Percentiles rank a stretch among this genome's conserved stretches.
Evolutionary conservation across 2,329 filamentous ascomycete species (phyloP).

Genomic region (Beauveria pseudobassiana): DNA sequence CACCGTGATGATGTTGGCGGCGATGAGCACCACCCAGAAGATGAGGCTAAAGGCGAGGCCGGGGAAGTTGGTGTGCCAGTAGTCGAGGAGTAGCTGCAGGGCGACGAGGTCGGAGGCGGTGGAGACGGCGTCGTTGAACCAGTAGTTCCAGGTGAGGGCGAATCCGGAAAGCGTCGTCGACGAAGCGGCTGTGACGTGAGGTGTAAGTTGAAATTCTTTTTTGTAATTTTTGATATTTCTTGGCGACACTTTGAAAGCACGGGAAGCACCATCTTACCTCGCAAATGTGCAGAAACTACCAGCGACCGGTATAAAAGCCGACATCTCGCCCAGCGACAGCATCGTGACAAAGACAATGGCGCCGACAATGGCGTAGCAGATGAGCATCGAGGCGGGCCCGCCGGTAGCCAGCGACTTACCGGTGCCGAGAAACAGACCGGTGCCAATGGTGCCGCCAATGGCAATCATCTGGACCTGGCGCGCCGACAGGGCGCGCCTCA

Average conservation of each 20-base stretch:
- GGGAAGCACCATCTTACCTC: conserved; percentile 21
- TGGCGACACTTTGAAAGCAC: too few relatives aligned
- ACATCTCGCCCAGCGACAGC: conserved; percentile 53
- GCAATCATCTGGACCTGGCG: conserved; percentile 65
- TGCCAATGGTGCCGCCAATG: conserved; percentile 52
- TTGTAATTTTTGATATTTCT: background rate
- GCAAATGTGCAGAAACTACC: conserved; percentile 47
- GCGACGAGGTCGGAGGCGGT: conserved; percentile 51
- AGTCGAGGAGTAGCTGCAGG: conserved; percentile 46
- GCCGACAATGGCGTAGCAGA: conserved; percentile 50
- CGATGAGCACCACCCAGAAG: conserved; percentile 49
- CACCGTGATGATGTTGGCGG: conserved; percentile 27
- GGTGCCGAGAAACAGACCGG: conserved; percentile 55
- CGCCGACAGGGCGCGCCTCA: conserved; percentile 48
- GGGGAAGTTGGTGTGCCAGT: conserved; percentile 56
- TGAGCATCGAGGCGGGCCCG: conserved; percentile 51
- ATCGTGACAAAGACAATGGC: conserved; percentile 52
- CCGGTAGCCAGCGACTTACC: conserved; percentile 52
- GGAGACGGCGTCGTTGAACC: conserved; percentile 55
- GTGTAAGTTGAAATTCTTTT: background rate
- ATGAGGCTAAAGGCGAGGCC: conserved; percentile 57
- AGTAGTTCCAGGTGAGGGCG: conserved; percentile 52
- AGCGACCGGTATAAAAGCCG: conserved; percentile 42
- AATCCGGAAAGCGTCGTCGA: conserved; percentile 47
- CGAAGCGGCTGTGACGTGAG: conserved; percentile 30